phyloP scores from a whole-genome alignment of 331 rosid genomes.

The Malus hybrid region DNA sequence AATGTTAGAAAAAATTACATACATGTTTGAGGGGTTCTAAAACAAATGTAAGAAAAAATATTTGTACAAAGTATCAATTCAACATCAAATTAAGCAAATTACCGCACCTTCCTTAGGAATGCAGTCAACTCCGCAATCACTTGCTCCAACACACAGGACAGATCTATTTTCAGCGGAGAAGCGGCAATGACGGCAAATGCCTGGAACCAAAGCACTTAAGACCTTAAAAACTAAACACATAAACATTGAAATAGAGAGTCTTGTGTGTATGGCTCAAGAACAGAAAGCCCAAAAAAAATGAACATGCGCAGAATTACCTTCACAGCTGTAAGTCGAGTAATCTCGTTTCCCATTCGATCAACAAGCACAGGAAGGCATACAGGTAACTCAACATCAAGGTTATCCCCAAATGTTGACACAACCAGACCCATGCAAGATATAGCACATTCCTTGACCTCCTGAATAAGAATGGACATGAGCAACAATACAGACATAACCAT shows the following conservation, averaged over 20 bases:
- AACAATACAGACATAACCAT: constrained; percentile 2
- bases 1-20: constrained; percentile 26
- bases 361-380: constrained; percentile 97
- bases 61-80: not conserved
- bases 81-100: not conserved
- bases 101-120: constrained; percentile 83
- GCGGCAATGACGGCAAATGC: constrained; percentile 96
- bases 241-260: not conserved
- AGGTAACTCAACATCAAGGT: constrained; percentile 64
- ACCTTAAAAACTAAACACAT: constrained; percentile 3
- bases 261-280: not conserved
- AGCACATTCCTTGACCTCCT: constrained; percentile 99
- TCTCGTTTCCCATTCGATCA: constrained; percentile 99
- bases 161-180: constrained; percentile 83
- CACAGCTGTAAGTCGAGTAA: constrained; percentile 96
- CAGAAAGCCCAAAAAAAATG: not conserved
- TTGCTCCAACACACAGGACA: constrained; percentile 89
- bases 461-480: constrained; percentile 21
- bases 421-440: constrained; percentile 98
- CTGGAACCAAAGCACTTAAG: constrained; percentile 33
- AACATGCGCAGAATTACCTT: constrained; percentile 45
- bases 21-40: not conserved
- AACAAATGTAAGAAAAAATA: not conserved
- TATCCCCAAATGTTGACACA: constrained; percentile 95
- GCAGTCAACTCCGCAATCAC: constrained; percentile 89